phyloP scores from a whole-genome alignment of 106 monocot genomes.

The Dioscorea zingiberensis region DNA sequence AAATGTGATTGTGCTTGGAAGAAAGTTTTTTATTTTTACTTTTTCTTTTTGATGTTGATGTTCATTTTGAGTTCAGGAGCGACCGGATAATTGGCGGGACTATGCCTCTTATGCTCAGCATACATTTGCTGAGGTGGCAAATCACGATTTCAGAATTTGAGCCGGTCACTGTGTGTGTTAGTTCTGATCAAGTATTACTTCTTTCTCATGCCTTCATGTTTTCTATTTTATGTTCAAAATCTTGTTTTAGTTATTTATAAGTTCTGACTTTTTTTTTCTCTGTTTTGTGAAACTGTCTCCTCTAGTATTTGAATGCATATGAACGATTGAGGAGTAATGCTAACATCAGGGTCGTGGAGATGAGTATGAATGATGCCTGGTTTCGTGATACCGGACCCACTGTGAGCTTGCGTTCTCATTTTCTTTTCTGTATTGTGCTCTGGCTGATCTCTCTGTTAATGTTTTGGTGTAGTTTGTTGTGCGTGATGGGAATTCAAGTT shows the following conservation, averaged over 20 bases:
- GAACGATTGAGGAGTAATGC: conserved; percentile 17
- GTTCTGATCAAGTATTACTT: neutral
- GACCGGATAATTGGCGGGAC: conserved; percentile 83
- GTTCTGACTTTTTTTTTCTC: neutral
- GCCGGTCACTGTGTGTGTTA: conserved; percentile 40
- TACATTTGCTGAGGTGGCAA: conserved; percentile 50
- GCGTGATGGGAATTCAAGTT: conserved; percentile 22
- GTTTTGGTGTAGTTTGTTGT: conserved; percentile 63
- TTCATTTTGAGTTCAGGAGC: conserved; percentile 52
- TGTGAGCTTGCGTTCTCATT: conserved; percentile 28
- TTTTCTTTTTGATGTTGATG: neutral
- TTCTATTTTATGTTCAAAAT: neutral
- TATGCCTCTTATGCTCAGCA: conserved; percentile 49
- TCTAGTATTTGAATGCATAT: conserved; percentile 60
- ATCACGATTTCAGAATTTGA: conserved; percentile 80
- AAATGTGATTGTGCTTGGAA: too few relatives aligned
- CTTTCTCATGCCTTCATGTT: neutral
- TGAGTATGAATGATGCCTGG: conserved; percentile 99
- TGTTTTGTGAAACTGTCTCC: conserved; percentile 25
- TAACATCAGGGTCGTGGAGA: conserved; percentile 80
- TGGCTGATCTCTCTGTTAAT: conserved; percentile 4
- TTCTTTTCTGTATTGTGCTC: neutral
- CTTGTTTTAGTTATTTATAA: neutral
- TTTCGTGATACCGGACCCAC: conserved; percentile 95
- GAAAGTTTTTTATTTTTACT: neutral